Evolutionary conservation across 331 rosid genomes (phyloP), one percentile per base, ranked within the genome.

Genomic region (Acacia pycnantha): DNA sequence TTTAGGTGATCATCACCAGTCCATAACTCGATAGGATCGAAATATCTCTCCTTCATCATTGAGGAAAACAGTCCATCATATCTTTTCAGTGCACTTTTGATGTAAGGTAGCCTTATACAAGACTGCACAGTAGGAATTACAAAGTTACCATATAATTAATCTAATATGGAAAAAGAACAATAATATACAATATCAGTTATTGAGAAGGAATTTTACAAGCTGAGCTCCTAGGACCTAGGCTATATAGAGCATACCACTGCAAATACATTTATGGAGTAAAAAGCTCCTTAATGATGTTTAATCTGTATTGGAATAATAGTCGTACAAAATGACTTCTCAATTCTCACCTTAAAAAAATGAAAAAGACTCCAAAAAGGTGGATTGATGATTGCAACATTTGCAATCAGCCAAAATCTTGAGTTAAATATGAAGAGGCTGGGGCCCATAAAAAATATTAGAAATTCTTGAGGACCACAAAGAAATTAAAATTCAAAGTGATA

Each of bases 61-160:
- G 89, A 82, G 70, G 95, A 95, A 88, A 95, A 91, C 18, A 91
- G 88, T 68, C 98, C 99, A 61, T 87, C 92, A 80, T 93, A 89
- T 29, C 74, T 78, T 64, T 92, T 91, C 85, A 95, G 74, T 68
- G 94, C 91, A 53, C 88, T 88, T 86, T 84, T 91, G 66, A 95
- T 91, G 88, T 80, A 92, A 62, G 98, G 99, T 81, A 93, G 84
- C 87, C 98, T 86, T 74, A 95, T 92, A 84, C 90, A 85, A 65
- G 98, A 92, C 99, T 93, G 97, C 93, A 62, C 65, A 50, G 22
- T n/a, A 77, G 16, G 77, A 72, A 73, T 87, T 77, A 82, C 78
- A 51, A 72, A 82, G 79, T 85, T 54, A 77, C 66, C 69, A 54
- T 79, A 64, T 77, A 48, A 78, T 50, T 79, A 62, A 54, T 78